Conservation (phyloP, 352 stramenopile genomes). For the Pythium insidiosum region DNA sequence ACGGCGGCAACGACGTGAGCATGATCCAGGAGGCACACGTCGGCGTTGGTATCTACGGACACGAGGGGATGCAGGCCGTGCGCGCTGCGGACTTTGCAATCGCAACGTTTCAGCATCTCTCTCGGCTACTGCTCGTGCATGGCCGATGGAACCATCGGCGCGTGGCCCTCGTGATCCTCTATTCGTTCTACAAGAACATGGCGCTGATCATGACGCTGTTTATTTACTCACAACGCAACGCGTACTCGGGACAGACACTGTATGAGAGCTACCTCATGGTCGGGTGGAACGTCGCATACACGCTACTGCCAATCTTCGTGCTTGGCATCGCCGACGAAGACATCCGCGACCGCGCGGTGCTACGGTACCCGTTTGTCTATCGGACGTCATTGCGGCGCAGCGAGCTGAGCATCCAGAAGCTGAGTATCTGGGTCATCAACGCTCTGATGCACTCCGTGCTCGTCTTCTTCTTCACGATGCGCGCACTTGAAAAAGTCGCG, state of each 20-base stretch:
- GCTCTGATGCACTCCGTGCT: conserved; percentile 65
- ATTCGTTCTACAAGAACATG: conserved; percentile 90
- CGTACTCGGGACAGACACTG: conserved; percentile 87
- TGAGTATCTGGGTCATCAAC: conserved; percentile 66
- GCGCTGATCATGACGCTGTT: conserved; percentile 94
- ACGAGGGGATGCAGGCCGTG: conserved; percentile 93
- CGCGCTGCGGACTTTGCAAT: conserved; percentile 82
- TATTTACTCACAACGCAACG: conserved; percentile 79
- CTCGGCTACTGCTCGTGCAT: conserved; percentile 68
- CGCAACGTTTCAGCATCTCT: conserved; percentile 71
- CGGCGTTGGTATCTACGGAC: conserved; percentile 97
- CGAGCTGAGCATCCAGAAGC: conserved; percentile 46
- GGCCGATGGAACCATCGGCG: conserved; percentile 81
- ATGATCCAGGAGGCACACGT: conserved; percentile 99
- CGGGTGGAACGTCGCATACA: conserved; percentile 95
- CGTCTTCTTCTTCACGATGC: conserved; percentile 62
- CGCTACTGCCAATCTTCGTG: conserved; percentile 89
- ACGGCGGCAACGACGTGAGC: conserved; percentile 98
- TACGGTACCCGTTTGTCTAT: conserved; percentile 77
- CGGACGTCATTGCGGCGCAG: conserved; percentile 53
- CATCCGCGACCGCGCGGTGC: conserved; percentile 58
- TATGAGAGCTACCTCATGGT: conserved; percentile 87
- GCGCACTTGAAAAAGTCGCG: conserved; percentile 26
- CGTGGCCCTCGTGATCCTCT: conserved; percentile 75
- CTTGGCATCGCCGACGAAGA: conserved; percentile 80